Conservation (phyloP, 768 basidiomycete species). For the Phlebiopsis gigantea region DNA sequence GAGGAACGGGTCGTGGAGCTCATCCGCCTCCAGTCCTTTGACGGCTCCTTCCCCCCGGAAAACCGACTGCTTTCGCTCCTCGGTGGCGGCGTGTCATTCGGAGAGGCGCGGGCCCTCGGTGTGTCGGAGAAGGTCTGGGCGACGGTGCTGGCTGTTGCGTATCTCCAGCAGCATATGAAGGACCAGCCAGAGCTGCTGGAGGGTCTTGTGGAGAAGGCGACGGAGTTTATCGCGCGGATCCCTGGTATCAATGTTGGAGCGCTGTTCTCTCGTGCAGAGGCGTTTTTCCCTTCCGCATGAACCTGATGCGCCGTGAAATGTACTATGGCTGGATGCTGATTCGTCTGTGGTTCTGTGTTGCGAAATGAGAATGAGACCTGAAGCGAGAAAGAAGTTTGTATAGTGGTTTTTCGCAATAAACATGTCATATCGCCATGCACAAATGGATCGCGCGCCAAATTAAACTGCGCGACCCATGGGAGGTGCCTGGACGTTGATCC, state of each 20-base stretch:
- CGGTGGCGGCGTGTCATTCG: constrained; percentile 29
- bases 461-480: no score
- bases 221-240: not conserved
- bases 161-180: constrained; percentile 32
- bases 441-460: no score
- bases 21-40: constrained; percentile 35
- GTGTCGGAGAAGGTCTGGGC: constrained; percentile 34
- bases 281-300: no score
- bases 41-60: constrained; percentile 41
- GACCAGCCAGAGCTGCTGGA: constrained; percentile 39
- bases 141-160: constrained; percentile 44
- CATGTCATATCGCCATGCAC: no score
- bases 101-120: no score
- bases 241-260: not conserved
- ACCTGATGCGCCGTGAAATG: no score
- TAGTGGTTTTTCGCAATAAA: no score
- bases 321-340: no score
- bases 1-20: constrained; percentile 16
- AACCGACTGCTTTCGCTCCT: constrained; percentile 30
- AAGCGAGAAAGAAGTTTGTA: no score
- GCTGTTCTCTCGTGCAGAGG: not conserved
- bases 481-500: no score
- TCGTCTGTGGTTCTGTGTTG: no score
- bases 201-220: constrained; percentile 37
- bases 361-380: no score